phyloP scores from a whole-genome alignment of 139 green algal genomes.

The Chlorella sorokiniana region DNA sequence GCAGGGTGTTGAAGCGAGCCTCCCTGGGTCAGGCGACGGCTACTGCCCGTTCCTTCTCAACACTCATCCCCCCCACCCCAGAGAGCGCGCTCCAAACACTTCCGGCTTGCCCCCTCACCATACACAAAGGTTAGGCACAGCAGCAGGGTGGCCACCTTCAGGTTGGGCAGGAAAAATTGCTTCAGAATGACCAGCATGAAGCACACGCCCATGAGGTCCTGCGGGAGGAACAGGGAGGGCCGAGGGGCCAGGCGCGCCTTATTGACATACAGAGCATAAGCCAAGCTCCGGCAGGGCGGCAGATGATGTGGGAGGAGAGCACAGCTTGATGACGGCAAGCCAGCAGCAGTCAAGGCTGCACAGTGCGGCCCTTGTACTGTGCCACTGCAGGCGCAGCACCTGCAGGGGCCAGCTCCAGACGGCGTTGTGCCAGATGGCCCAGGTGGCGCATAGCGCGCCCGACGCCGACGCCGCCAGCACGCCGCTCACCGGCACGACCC shows the following conservation, averaged over 20 bases:
- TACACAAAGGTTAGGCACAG: slow-evolving; percentile 78
- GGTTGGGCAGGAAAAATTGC: slow-evolving; percentile 33
- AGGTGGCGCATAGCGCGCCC: slow-evolving; percentile 46
- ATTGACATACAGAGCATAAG: background rate
- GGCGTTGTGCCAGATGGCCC: slow-evolving; percentile 33
- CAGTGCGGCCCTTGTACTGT: background rate
- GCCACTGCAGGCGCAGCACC: background rate
- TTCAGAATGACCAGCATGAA: slow-evolving; percentile 78
- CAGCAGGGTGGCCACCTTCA: slow-evolving; percentile 70
- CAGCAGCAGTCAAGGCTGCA: too few relatives aligned
- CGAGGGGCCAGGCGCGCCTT: too few relatives aligned
- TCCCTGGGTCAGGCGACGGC: too few relatives aligned
- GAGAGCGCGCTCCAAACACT: too few relatives aligned
- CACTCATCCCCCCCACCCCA: too few relatives aligned
- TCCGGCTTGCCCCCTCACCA: too few relatives aligned
- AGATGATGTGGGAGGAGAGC: too few relatives aligned
- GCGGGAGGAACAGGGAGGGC: background rate
- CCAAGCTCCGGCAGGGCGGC: too few relatives aligned
- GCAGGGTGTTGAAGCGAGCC: too few relatives aligned
- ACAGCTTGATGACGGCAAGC: background rate
- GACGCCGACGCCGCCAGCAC: slow-evolving; percentile 33
- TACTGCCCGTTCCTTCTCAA: too few relatives aligned
- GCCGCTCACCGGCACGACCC: background rate
- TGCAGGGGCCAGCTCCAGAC: slow-evolving; percentile 75
- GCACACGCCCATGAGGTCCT: slow-evolving; percentile 71